phyloP scores from a whole-genome alignment of 2,329 filamentous ascomycete species.

The Talaromyces sp. region DNA sequence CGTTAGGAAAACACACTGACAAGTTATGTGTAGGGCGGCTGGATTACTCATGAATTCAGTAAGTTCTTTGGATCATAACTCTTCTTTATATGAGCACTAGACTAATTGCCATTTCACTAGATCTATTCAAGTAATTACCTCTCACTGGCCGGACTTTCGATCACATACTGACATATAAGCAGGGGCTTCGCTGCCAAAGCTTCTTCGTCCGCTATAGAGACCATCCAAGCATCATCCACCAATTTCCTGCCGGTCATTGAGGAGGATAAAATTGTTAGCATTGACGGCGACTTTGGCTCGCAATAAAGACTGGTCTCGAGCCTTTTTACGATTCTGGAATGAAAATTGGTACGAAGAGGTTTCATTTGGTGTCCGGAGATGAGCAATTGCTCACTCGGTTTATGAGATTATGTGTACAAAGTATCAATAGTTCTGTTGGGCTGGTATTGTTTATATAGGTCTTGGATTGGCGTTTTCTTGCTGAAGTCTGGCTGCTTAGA shows the following conservation, averaged over 20 bases:
- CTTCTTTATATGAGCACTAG: neutral
- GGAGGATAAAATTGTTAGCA: conserved; percentile 65
- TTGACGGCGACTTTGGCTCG: conserved; percentile 24
- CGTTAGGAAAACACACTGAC: conserved; percentile 15
- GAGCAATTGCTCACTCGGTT: neutral
- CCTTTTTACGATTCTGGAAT: neutral
- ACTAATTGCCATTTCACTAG: conserved; percentile 22
- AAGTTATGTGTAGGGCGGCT: conserved; percentile 50
- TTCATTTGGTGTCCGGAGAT: neutral
- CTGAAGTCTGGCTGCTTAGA: neutral
- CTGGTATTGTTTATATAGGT: neutral
- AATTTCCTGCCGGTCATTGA: conserved; percentile 64
- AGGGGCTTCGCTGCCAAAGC: conserved; percentile 76
- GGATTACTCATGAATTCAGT: conserved; percentile 79
- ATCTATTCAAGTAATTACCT: conserved; percentile 37
- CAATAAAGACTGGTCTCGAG: neutral
- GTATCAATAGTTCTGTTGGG: neutral
- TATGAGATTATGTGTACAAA: neutral
- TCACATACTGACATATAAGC: conserved; percentile 12
- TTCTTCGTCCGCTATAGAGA: conserved; percentile 62
- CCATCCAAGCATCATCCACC: conserved; percentile 58
- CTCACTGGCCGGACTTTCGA: neutral
- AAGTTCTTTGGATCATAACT: conserved; percentile 31
- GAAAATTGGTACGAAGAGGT: too few species aligned
- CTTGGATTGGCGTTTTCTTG: neutral